Evolutionary conservation across 768 basidiomycete species (phyloP).

Genomic region (Coprinopsis marcescibilis): DNA sequence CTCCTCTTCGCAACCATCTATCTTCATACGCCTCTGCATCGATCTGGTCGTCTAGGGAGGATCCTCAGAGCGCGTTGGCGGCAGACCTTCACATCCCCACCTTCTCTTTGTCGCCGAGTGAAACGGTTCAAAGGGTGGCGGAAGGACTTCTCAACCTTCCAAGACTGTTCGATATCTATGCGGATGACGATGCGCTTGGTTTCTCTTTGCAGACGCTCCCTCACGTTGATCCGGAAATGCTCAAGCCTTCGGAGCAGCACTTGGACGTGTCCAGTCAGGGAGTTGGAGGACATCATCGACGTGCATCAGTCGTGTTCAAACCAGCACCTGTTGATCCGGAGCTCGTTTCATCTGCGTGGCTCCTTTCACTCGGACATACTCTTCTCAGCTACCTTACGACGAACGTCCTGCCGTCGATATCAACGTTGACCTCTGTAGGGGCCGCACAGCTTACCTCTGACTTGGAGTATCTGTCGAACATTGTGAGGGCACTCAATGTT

Average conservation of each 20-base stretch:
- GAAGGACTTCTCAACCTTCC: constrained; percentile 95
- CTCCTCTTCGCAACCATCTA: constrained; percentile 74
- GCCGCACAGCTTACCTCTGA: constrained; percentile 83
- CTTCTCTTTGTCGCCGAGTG: constrained; percentile 90
- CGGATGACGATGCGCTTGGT: constrained; percentile 82
- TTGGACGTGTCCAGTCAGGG: constrained; percentile 23
- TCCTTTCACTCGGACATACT: constrained; percentile 81
- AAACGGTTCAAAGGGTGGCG: constrained; percentile 80
- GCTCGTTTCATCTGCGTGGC: constrained; percentile 84
- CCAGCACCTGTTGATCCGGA: constrained; percentile 56
- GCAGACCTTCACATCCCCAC: constrained; percentile 71
- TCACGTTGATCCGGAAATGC: constrained; percentile 51
- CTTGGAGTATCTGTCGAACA: constrained; percentile 85
- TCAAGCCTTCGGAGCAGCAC: constrained; percentile 35
- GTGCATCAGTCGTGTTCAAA: constrained; percentile 20
- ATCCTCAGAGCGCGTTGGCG: constrained; percentile 38
- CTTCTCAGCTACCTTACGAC: constrained; percentile 70
- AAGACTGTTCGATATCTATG: constrained; percentile 89
- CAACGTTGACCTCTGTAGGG: constrained; percentile 55
- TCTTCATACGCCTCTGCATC: constrained; percentile 61
- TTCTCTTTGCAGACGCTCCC: constrained; percentile 85
- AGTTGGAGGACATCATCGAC: constrained; percentile 12
- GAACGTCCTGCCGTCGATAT: constrained; percentile 67
- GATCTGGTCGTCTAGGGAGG: constrained; percentile 55
- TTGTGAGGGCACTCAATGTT: constrained; percentile 85